phyloP scores from a whole-genome alignment of 1,284 basidiomycete species.

The Puccinia hordei region DNA sequence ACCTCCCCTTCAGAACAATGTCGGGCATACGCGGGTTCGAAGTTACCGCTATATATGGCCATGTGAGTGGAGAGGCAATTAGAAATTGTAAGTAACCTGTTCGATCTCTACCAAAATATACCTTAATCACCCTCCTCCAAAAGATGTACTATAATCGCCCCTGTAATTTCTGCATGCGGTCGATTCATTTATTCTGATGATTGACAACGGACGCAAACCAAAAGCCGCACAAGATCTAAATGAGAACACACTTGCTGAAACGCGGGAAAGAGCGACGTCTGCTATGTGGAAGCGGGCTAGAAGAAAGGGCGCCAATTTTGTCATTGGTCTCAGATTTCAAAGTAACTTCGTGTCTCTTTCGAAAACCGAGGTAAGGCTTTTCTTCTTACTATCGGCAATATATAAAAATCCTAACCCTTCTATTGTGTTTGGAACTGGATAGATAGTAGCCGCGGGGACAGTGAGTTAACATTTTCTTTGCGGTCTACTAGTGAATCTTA shows the following conservation, averaged over 20 bases:
- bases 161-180: not conserved
- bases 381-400: not conserved
- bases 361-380: slow-evolving; percentile 9
- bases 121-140: not conserved
- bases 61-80: not conserved
- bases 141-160: not conserved
- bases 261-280: not conserved
- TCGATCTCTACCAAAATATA: not conserved
- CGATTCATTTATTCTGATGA: not conserved
- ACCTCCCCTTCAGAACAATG: not conserved
- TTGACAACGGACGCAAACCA: not conserved
- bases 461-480: not conserved
- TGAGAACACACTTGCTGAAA: not conserved
- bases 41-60: not conserved
- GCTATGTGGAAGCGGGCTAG: slow-evolving; percentile 3
- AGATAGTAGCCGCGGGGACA: slow-evolving; percentile 20
- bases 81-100: slow-evolving; percentile 12
- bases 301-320: slow-evolving; percentile 17
- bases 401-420: not conserved
- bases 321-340: slow-evolving; percentile 29
- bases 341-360: not conserved
- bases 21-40: not conserved
- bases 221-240: slow-evolving; percentile 18
- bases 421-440: not conserved
- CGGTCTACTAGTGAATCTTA: not conserved